A percentile compares a stretch with the other conserved stretches of the same genome.
phyloP scores from a whole-genome alignment of 768 basidiomycete species.

The Cyclocybe aegerita region DNA sequence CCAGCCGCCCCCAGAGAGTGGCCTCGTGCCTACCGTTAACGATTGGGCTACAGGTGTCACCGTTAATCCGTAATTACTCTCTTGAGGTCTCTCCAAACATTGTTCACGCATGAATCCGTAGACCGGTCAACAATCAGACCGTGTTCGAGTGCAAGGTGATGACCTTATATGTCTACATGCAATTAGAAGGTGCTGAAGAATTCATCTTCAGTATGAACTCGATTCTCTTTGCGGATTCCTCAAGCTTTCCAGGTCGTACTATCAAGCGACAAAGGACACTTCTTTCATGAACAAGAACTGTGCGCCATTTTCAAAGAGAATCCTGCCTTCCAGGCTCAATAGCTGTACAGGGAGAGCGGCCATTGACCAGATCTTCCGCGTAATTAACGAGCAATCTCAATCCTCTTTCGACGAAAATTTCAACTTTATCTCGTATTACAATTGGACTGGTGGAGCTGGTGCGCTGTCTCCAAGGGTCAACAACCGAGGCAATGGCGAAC shows the following conservation, averaged over 20 bases:
- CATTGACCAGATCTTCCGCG: slow-evolving; percentile 70
- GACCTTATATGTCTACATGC: not conserved
- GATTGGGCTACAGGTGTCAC: slow-evolving; percentile 68
- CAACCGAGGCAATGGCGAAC: slow-evolving; percentile 75
- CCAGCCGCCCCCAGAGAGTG: slow-evolving; percentile 78
- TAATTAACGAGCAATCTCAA: slow-evolving; percentile 78
- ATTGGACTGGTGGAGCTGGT: slow-evolving; percentile 75
- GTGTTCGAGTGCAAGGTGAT: slow-evolving; percentile 83
- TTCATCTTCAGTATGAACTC: slow-evolving; percentile 59
- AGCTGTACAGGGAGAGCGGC: slow-evolving; percentile 59
- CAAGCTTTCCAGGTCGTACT: slow-evolving; percentile 75
- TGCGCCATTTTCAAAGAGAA: slow-evolving; percentile 24
- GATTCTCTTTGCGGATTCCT: slow-evolving; percentile 80
- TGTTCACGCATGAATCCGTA: slow-evolving; percentile 21
- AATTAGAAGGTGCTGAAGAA: not conserved
- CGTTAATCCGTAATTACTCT: slow-evolving; percentile 66
- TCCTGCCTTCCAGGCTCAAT: not conserved
- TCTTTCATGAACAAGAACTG: slow-evolving; percentile 75
- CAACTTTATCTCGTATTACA: slow-evolving; percentile 76
- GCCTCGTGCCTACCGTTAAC: slow-evolving; percentile 61
- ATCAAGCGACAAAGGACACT: slow-evolving; percentile 64
- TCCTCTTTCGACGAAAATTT: slow-evolving; percentile 67
- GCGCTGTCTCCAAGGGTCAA: slow-evolving; percentile 61
- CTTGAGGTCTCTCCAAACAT: not conserved
- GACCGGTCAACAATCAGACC: slow-evolving; percentile 64